Conservation (phyloP, 225 moss, liverwort and hornwort genomes). For the Marchantia paleacea region DNA sequence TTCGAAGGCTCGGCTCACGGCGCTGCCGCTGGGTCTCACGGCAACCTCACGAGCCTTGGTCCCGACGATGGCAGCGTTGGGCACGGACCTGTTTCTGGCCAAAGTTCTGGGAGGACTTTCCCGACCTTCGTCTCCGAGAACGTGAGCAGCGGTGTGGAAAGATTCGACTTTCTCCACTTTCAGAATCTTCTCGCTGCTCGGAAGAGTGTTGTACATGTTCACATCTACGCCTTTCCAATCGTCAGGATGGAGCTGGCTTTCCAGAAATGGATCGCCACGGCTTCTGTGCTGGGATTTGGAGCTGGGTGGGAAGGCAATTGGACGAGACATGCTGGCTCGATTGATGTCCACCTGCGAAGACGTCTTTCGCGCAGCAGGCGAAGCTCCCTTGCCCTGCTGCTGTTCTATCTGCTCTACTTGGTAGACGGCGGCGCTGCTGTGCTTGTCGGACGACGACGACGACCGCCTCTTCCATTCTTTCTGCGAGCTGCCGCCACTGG, state of each 20-base stretch:
- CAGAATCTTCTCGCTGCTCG: slow-evolving; percentile 34
- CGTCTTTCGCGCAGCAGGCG: slow-evolving; percentile 11
- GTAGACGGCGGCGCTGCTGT: slow-evolving; percentile 8
- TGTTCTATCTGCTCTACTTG: slow-evolving; percentile 31
- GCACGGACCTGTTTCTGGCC: slow-evolving; percentile 49
- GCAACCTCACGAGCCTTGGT: slow-evolving; percentile 29
- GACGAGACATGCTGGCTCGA: slow-evolving; percentile 21
- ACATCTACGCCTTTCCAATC: slow-evolving; percentile 36
- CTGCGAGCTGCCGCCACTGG: neutral
- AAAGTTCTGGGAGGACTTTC: slow-evolving; percentile 27
- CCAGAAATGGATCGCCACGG: slow-evolving; percentile 27
- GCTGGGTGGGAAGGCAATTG: slow-evolving; percentile 16
- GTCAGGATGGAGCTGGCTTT: slow-evolving; percentile 29
- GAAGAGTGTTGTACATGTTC: slow-evolving; percentile 27
- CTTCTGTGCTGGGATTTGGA: slow-evolving; percentile 9
- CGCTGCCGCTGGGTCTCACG: slow-evolving; percentile 23
- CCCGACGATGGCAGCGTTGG: slow-evolving; percentile 47
- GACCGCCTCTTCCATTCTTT: slow-evolving; percentile 33
- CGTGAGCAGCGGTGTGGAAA: slow-evolving; percentile 10
- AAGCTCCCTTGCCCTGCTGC: slow-evolving; percentile 1
- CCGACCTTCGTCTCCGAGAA: slow-evolving; percentile 12
- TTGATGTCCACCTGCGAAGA: slow-evolving; percentile 22
- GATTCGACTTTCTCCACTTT: slow-evolving; percentile 28
- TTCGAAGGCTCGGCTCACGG: neutral
- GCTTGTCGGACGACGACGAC: slow-evolving; percentile 16